A percentile compares a stretch with the other conserved stretches of the same genome.
phyloP scores from a whole-genome alignment of 345 rosid species.

The Gossypium raimondii region DNA sequence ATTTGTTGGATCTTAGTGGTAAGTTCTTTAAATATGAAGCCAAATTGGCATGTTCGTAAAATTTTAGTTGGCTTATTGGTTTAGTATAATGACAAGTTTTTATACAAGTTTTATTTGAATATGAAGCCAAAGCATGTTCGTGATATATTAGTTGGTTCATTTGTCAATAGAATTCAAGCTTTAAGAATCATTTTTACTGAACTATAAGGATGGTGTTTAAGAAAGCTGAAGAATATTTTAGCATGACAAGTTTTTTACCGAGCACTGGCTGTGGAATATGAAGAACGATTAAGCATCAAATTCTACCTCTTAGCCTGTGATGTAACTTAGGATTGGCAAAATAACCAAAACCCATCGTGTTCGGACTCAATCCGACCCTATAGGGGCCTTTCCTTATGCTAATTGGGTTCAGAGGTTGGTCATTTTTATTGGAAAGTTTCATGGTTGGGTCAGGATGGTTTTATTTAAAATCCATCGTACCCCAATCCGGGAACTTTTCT shows the following conservation, averaged over 20 bases:
- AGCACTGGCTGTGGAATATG: background rate
- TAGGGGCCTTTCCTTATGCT: background rate
- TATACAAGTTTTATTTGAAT: background rate
- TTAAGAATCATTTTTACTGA: background rate
- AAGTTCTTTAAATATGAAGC: conserved; percentile 20
- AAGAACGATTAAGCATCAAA: background rate
- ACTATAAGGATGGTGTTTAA: background rate
- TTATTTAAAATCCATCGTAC: no score
- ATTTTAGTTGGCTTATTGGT: background rate
- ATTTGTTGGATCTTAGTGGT: conserved; percentile 70
- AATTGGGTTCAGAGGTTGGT: no score
- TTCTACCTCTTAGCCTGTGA: background rate
- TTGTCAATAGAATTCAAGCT: background rate
- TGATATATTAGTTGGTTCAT: background rate
- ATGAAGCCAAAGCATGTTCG: background rate
- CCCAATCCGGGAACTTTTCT: background rate
- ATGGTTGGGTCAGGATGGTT: background rate
- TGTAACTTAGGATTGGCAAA: background rate
- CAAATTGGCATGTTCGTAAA: background rate
- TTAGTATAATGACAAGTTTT: background rate
- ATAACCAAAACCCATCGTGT: background rate
- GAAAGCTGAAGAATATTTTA: background rate
- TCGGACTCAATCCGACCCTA: background rate
- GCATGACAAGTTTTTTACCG: background rate
- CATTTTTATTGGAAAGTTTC: background rate